These are phyloP conservation scores for Clathrus columnatus DNA, from an alignment of 768 basidiomycete species.

Conservation along the genomic window DNA sequence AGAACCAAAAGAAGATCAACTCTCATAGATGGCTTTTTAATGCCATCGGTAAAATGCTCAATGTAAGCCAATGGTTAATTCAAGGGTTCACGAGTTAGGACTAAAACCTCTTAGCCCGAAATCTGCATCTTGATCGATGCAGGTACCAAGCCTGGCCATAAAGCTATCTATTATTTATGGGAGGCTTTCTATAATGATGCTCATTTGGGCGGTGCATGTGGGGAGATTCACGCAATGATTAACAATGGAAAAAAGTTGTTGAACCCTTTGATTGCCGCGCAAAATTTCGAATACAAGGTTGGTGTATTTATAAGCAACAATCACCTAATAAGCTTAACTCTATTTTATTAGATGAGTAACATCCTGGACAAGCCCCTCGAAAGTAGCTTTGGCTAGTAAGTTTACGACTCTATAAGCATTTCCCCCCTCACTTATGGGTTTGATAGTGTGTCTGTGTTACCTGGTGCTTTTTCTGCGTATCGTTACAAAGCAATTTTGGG, in stretches of 20 bases:
- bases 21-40: slow-evolving; percentile 96
- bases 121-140: slow-evolving; percentile 90
- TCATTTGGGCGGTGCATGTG: slow-evolving; percentile 80
- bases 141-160: slow-evolving; percentile 94
- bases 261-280: slow-evolving; percentile 88
- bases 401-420: slow-evolving; percentile 8
- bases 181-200: slow-evolving; percentile 80
- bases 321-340: background rate
- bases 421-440: background rate
- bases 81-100: background rate
- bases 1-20: slow-evolving; percentile 95
- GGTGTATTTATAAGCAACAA: background rate
- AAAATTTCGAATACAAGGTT: slow-evolving; percentile 87
- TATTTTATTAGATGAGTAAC: slow-evolving; percentile 74
- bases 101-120: slow-evolving; percentile 52
- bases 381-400: slow-evolving; percentile 80
- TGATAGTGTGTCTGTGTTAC: slow-evolving; percentile 69
- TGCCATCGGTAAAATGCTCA: slow-evolving; percentile 74
- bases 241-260: slow-evolving; percentile 85
- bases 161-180: slow-evolving; percentile 94
- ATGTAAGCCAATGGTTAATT: slow-evolving; percentile 37
- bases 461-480: slow-evolving; percentile 96
- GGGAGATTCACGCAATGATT: slow-evolving; percentile 96
- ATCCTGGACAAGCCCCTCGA: slow-evolving; percentile 96
- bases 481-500: slow-evolving; percentile 89